Base-by-base conservation (phyloP, 2,329 filamentous ascomycete species). In the Pseudocercospora crystallina region DNA sequence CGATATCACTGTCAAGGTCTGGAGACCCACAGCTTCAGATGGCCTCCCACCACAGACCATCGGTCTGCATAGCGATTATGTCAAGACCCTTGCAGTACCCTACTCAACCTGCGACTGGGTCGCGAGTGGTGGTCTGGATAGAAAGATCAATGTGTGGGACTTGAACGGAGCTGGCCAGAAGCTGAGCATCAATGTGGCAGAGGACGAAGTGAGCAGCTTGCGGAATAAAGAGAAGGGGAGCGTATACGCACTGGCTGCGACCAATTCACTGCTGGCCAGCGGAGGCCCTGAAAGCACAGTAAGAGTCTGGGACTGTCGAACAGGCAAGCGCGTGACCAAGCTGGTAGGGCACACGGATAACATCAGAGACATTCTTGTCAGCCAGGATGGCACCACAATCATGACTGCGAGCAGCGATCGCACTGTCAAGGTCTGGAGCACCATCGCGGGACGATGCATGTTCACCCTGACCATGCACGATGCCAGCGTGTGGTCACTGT, bases 401-500 rank as follows among this genome's bases (percentile, higher is more conserved):
- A 82, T 99, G 78, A 96, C 92, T 0, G 91, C 90, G 11, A 96
- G 91, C 61, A 92, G 92, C 1, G 94, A 99, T 69, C 90, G 95
- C 72, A 97, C 94, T 0, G 86, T 99, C 75, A 99, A 99, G 74
- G 84, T 97, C 51, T 99, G 94, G 94, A 96, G 91, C 60, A 85
- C 97, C 61, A 94, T 89, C 9, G 92, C 90, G 15, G 94, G 94
- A 48, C 82, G 94, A 61, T 99, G 94, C 77, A 92, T 97, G 86
- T 90, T 96, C 71, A 99, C 94, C 0, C 81, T 99, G 62, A 96
- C 91, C 47, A 99, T 99, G 94, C 94, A 99, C 73, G 95, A 95
- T 66, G 90, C 96, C 66, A 96, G 91, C 67, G 89, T 99, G 15
- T 99, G 94, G 94, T 95, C 90, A 1, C 78, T 99, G 15, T 95